Percentiles rank a stretch among this genome's conserved stretches.
phyloP scores from a whole-genome alignment of 164 flowering plant species.

The Magnolia kwangsiensis region DNA sequence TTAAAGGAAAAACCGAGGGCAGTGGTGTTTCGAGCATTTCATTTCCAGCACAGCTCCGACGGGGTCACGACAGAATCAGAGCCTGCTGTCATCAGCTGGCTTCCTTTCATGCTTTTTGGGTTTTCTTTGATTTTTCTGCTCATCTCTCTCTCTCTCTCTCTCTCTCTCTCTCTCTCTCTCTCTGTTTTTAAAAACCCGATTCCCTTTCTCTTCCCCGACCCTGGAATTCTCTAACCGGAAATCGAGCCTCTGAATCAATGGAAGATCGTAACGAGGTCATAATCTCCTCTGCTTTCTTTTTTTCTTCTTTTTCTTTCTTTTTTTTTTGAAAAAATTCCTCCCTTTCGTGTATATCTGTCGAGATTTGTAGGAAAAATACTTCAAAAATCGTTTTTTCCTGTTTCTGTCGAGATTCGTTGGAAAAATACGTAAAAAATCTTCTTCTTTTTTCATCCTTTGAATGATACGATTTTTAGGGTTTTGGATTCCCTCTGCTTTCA shows the following conservation, averaged over 20 bases:
- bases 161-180: background rate
- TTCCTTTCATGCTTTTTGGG: background rate
- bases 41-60: background rate
- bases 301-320: background rate
- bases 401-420: too few relatives aligned
- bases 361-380: background rate
- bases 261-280: slow-evolving; percentile 21
- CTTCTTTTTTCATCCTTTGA: too few relatives aligned
- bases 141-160: too few relatives aligned
- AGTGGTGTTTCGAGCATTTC: background rate
- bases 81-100: background rate
- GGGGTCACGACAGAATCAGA: background rate
- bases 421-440: too few relatives aligned
- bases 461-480: too few relatives aligned
- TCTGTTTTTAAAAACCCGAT: background rate
- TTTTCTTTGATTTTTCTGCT: too few relatives aligned
- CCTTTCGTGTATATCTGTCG: background rate
- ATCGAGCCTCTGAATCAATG: slow-evolving; percentile 11
- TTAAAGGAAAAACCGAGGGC: background rate
- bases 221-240: background rate
- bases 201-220: background rate
- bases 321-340: background rate
- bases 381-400: background rate
- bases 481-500: too few relatives aligned
- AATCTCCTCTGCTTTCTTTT: background rate